phyloP scores from a whole-genome alignment of 2,329 filamentous ascomycete genomes.

The Alternaria arbusti region DNA sequence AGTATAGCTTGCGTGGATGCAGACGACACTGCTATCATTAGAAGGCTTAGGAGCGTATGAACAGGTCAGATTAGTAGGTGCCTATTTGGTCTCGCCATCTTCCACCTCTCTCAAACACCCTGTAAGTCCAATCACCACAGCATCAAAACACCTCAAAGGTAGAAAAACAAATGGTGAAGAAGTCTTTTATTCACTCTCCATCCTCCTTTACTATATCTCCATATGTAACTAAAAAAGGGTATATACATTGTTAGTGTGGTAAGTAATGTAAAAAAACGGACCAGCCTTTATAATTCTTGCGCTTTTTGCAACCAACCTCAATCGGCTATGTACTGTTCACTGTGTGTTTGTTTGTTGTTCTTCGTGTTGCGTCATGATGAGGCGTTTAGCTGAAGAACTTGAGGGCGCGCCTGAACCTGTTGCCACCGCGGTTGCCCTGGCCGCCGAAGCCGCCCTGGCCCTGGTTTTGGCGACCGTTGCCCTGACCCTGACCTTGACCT shows the following conservation, averaged over 20 bases:
- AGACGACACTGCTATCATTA: no score
- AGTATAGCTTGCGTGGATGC: no score
- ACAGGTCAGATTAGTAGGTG: neutral
- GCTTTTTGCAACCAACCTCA: constrained; percentile 1
- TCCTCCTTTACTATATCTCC: neutral
- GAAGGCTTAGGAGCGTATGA: neutral
- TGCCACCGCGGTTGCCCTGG: constrained; percentile 1
- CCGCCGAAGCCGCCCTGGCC: neutral
- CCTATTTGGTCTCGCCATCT: neutral
- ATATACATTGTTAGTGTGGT: constrained; percentile 8
- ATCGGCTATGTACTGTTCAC: neutral
- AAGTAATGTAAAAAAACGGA: neutral
- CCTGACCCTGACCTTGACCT: neutral
- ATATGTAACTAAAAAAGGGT: constrained; percentile 2
- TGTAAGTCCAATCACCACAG: neutral
- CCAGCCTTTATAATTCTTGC: constrained; percentile 5
- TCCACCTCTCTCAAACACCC: neutral
- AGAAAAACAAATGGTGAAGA: neutral
- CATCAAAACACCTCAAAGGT: neutral
- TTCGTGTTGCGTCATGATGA: neutral
- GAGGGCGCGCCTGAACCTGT: constrained; percentile 4
- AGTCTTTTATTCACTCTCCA: neutral
- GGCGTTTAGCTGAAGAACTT: constrained; percentile 5
- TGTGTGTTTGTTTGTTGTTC: neutral
- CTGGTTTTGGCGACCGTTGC: neutral